A percentile compares a stretch with the other conserved stretches of the same genome.
phyloP scores from a whole-genome alignment of 2,329 filamentous ascomycete species.

The Penicillium sp. region DNA sequence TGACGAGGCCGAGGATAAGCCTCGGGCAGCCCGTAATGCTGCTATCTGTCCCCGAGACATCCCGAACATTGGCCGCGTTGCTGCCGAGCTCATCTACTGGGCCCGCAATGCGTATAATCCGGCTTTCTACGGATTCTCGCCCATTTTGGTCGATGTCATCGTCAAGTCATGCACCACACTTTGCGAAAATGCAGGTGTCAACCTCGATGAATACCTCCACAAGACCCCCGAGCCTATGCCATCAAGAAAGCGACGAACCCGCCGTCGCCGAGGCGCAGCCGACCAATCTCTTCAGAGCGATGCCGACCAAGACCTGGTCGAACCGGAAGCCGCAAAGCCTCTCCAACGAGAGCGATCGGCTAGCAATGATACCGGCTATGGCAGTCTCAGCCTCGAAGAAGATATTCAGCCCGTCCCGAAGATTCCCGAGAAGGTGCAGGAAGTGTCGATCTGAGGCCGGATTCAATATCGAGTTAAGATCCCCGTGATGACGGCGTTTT shows the following conservation, averaged over 20 bases:
- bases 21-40: conserved; percentile 5
- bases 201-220: conserved; percentile 33
- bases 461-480: background rate
- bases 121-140: conserved; percentile 42
- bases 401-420: conserved; percentile 9
- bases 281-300: conserved; percentile 17
- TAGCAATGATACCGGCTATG: conserved; percentile 44
- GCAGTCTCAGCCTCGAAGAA: conserved; percentile 29
- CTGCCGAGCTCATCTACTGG: conserved; percentile 44
- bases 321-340: conserved; percentile 3
- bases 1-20: conserved; percentile 28
- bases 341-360: conserved; percentile 29
- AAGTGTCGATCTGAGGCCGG: conserved; percentile 7
- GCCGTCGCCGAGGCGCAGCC: conserved; percentile 17
- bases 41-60: conserved; percentile 23
- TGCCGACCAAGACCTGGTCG: conserved; percentile 17
- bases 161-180: conserved; percentile 39
- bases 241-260: conserved; percentile 23
- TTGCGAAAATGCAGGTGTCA: conserved; percentile 37
- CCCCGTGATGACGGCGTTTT: conserved; percentile 13
- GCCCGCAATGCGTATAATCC: conserved; percentile 46
- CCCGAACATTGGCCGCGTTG: conserved; percentile 39
- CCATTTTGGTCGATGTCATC: conserved; percentile 37
- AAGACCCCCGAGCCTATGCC: conserved; percentile 20
- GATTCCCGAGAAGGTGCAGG: conserved; percentile 7